These are phyloP conservation scores for Coelastrella sp. DNA, from an alignment of 139 green algal genomes.

Conservation along the genomic window DNA sequence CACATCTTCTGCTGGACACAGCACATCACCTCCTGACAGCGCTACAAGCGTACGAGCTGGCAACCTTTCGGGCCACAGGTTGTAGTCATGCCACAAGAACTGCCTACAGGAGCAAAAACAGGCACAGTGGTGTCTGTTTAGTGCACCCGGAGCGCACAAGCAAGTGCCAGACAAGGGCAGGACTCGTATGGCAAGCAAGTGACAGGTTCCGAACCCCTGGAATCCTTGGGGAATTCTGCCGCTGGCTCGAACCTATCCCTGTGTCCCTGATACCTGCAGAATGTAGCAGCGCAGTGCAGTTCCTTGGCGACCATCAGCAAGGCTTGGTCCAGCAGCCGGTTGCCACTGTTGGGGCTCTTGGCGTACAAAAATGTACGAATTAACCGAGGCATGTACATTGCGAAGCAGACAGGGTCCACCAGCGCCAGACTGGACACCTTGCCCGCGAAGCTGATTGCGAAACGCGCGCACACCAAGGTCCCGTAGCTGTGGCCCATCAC, in stretches of 20 bases:
- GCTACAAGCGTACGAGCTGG: slow-evolving; percentile 54
- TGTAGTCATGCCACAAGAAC: slow-evolving; percentile 61
- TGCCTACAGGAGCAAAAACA: background rate
- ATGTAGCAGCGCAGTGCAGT: background rate
- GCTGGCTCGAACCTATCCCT: too few relatives aligned
- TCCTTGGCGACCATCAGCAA: background rate
- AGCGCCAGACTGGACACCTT: slow-evolving; percentile 38
- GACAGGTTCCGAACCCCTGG: too few relatives aligned
- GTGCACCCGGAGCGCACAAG: too few relatives aligned
- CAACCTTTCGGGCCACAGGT: slow-evolving; percentile 66
- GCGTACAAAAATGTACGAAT: slow-evolving; percentile 48
- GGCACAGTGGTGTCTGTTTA: too few relatives aligned
- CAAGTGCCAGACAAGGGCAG: too few relatives aligned
- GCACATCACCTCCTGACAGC: slow-evolving; percentile 52
- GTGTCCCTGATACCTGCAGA: slow-evolving; percentile 39
- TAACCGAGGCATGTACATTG: slow-evolving; percentile 52
- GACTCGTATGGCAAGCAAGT: too few relatives aligned
- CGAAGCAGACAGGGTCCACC: slow-evolving; percentile 55
- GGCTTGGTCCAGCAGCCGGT: background rate
- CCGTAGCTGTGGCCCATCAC: slow-evolving; percentile 19
- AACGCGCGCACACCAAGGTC: slow-evolving; percentile 42
- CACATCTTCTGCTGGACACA: slow-evolving; percentile 17
- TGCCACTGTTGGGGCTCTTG: background rate
- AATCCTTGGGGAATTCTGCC: too few relatives aligned
- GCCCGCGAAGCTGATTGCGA: slow-evolving; percentile 32